phyloP scores from a whole-genome alignment of 306 rosid species.

The Sicyos baderoa region DNA sequence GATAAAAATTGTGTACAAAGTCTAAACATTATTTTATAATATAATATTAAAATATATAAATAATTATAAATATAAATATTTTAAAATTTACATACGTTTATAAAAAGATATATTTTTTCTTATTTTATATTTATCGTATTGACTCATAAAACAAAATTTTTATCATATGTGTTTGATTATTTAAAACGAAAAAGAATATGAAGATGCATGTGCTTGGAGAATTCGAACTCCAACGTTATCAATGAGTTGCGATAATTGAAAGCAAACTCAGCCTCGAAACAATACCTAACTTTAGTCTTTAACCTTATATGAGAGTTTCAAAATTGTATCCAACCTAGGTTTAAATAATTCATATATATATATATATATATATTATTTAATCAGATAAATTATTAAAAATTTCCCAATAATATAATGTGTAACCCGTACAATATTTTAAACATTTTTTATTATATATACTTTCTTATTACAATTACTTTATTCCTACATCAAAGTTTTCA shows the following conservation, averaged over 20 bases:
- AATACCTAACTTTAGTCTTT: neutral
- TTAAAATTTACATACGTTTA: too few species aligned
- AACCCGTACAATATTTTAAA: neutral
- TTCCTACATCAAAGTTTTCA: neutral
- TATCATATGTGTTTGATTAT: neutral
- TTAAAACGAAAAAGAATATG: neutral
- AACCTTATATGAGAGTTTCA: neutral
- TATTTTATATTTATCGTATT: too few species aligned
- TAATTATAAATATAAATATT: too few species aligned
- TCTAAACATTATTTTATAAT: too few species aligned
- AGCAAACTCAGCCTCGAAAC: neutral
- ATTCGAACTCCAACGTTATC: neutral
- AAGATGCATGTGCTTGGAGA: neutral
- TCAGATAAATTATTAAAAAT: neutral
- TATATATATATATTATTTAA: neutral
- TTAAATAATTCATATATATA: too few species aligned
- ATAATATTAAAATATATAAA: too few species aligned
- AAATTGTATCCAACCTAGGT: neutral
- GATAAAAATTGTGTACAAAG: too few species aligned
- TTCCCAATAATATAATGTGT: neutral
- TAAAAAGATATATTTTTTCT: too few species aligned
- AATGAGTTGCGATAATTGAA: neutral
- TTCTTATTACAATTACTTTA: neutral
- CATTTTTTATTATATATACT: too few species aligned
- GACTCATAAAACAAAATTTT: too few species aligned